phyloP scores from a whole-genome alignment of 352 stramenopile genomes.

The Phytophthora foliorum region DNA sequence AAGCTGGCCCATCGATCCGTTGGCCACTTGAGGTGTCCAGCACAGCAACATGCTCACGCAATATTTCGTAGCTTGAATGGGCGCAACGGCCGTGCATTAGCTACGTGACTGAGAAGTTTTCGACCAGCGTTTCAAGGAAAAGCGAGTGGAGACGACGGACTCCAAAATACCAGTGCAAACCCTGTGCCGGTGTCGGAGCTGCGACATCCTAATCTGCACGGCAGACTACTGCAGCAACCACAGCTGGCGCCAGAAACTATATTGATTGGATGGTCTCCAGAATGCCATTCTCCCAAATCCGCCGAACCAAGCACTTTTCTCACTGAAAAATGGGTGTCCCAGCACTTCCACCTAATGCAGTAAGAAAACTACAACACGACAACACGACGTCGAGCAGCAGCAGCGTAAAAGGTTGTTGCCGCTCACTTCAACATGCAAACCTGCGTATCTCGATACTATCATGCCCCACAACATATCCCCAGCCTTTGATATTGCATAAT shows the following conservation, averaged over 20 bases:
- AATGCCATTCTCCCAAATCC: neutral
- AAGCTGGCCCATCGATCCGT: constrained; percentile 13
- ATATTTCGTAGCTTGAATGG: constrained; percentile 34
- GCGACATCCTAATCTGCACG: neutral
- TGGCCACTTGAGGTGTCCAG: constrained; percentile 24
- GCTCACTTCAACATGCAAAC: neutral
- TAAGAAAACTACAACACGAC: too few relatives aligned
- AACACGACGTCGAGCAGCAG: too few relatives aligned
- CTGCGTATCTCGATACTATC: neutral
- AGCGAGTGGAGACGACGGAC: neutral
- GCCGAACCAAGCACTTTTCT: neutral
- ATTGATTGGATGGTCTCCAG: neutral
- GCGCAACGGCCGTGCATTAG: constrained; percentile 21
- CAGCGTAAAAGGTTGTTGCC: neutral
- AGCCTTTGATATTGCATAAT: neutral
- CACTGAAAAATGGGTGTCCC: neutral
- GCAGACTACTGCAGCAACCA: neutral
- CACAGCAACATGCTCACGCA: constrained; percentile 7
- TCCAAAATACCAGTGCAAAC: neutral
- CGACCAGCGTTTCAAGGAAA: neutral
- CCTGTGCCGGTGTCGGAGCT: neutral
- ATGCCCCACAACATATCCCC: neutral
- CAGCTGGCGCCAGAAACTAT: neutral
- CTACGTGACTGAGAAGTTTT: neutral
- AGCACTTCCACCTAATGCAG: neutral